Evolutionary conservation across 768 basidiomycete species (phyloP).

Genomic region (Cyclocybe cylindracea): DNA sequence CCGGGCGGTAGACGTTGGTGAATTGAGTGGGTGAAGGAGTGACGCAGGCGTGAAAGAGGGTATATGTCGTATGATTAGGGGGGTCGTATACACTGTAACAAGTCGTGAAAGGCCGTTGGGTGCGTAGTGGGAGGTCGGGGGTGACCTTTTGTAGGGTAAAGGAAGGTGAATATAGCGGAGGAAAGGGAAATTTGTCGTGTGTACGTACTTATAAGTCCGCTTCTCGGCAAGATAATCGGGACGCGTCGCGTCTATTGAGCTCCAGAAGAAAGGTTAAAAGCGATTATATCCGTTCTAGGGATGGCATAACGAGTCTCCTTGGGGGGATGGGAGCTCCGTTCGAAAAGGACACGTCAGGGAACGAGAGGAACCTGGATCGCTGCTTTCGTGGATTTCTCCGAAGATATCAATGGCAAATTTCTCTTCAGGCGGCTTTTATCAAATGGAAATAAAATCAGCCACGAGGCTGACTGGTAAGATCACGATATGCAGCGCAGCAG

Average conservation of each 20-base stretch:
- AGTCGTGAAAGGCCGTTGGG: too few relatives aligned
- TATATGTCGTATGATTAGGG: too few relatives aligned
- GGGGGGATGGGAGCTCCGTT: not conserved
- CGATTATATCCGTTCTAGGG: slow-evolving; percentile 6
- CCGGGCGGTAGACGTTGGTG: not conserved
- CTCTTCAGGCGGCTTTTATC: slow-evolving; percentile 7
- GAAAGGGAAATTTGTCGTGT: slow-evolving; percentile 11
- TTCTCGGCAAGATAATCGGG: slow-evolving; percentile 26
- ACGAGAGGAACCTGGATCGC: too few relatives aligned
- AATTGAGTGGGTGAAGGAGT: not conserved
- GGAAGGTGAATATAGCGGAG: slow-evolving; percentile 13
- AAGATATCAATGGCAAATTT: not conserved
- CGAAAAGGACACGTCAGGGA: not conserved
- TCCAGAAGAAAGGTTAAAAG: slow-evolving; percentile 5
- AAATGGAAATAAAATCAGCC: slow-evolving; percentile 20
- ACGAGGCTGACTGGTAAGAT: slow-evolving; percentile 15
- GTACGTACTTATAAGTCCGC: slow-evolving; percentile 23
- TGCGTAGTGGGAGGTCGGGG: too few relatives aligned
- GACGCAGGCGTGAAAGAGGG: too few relatives aligned
- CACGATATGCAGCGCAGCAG: slow-evolving; percentile 1
- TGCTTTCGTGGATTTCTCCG: slow-evolving; percentile 8
- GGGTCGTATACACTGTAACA: too few relatives aligned
- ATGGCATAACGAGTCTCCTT: slow-evolving; percentile 1
- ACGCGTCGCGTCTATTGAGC: slow-evolving; percentile 3
- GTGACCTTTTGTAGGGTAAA: not conserved